Base-by-base conservation (phyloP, 129 eudicot genomes). In the Calendula officinalis region DNA sequence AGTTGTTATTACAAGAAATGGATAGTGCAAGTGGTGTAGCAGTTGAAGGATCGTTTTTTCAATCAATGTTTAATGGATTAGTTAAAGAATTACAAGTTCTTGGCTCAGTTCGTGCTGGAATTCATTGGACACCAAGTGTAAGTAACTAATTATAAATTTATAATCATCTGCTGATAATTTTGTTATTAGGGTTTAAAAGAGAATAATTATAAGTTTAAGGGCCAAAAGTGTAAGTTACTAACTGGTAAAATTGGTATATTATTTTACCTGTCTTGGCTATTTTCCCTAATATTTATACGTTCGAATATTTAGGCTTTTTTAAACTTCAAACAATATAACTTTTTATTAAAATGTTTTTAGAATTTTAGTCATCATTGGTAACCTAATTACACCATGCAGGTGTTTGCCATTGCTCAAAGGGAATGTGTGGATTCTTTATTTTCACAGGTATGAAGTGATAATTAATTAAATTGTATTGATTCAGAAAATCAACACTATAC, bases 31-130 rank as follows among this genome's bases (percentile, higher is more conserved):
- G 87, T 54, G 96, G 99, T 42, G 90, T 88, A 77, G 95, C 95
- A 69, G 90, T 88, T 48, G 99, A 88, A 49, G 85, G 84, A 41
- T 81, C 96, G 5, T 94, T 94, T 77, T 85, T 94, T 62, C 99
- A 94, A 66, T 83, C 99, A 61, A 74, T 94, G 88, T 88, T 94
- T 54, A 94, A 88, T 83, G 88, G 95, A 17, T 66, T 88, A 79
- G 99, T 94, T 71, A 94, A 88, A 81, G 92, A 83, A 57, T 83
- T 85, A 34, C 87, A 85, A 53, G 81, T 88, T 72, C 96, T 94
- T 73, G 99, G 99, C 15, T 88, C 97, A 4, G 79, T 94, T 81
- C 99, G 99, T 54, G 97, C 99, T 68, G 99, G 99, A 80, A 95
- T 94, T 64, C 96, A 94, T 61, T 94, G 99, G 99, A 94, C 99